Percentiles rank a stretch among this genome's conserved stretches.
Conservation (phyloP, 164 flowering plant genomes). For the Vitis labrusca region DNA sequence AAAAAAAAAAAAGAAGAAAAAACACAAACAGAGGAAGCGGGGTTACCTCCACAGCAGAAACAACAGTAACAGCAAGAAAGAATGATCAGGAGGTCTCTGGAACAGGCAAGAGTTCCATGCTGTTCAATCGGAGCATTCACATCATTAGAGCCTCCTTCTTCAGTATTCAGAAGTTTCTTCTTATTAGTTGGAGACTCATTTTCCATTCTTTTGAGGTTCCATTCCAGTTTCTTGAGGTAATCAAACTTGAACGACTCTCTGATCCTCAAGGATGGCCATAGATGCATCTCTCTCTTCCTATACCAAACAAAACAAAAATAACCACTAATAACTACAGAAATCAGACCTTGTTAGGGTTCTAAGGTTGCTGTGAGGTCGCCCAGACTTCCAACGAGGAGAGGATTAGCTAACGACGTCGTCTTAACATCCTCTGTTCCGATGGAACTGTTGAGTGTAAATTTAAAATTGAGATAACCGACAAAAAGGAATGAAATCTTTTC, state of each 20-base stretch:
- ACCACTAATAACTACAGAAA: too few relatives aligned
- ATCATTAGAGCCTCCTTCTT: conserved; percentile 3
- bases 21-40: background rate
- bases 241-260: conserved; percentile 62
- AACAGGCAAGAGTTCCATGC: conserved; percentile 8
- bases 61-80: conserved; percentile 62
- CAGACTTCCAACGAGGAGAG: too few relatives aligned
- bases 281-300: conserved; percentile 51
- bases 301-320: background rate
- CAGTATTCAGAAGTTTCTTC: conserved; percentile 31
- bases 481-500: too few relatives aligned
- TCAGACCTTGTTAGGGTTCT: too few relatives aligned
- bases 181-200: conserved; percentile 26
- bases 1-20: background rate
- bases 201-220: conserved; percentile 55
- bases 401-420: too few relatives aligned
- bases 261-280: conserved; percentile 60
- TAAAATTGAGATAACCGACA: too few relatives aligned
- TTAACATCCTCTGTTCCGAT: too few relatives aligned
- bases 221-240: conserved; percentile 49
- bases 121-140: too few relatives aligned
- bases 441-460: too few relatives aligned
- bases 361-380: too few relatives aligned
- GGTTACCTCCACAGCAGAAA: conserved; percentile 75
- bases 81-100: conserved; percentile 38